Evolutionary conservation across 257 asterid genomes (phyloP).

Genomic region (Ehretia macrophylla): DNA sequence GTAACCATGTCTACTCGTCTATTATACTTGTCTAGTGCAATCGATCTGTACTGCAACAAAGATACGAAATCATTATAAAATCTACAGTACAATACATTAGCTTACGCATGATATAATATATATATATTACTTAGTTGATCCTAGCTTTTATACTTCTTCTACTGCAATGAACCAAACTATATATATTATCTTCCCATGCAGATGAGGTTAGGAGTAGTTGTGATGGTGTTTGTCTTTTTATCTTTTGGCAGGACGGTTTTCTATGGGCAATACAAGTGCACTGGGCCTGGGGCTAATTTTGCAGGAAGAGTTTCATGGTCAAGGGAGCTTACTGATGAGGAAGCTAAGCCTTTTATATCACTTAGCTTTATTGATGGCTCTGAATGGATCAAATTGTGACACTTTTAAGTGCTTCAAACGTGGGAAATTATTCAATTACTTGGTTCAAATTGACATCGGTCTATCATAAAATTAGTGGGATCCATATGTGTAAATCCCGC

Average conservation of each 20-base stretch:
- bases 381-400: constrained; percentile 61
- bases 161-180: too few species aligned
- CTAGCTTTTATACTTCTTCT: too few species aligned
- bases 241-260: constrained; percentile 64
- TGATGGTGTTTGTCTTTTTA: background rate
- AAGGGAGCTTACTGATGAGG: constrained; percentile 79
- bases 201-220: background rate
- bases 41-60: background rate
- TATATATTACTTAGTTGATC: too few species aligned
- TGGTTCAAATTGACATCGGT: background rate
- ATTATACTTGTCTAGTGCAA: background rate
- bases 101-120: too few species aligned
- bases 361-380: constrained; percentile 80
- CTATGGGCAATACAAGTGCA: constrained; percentile 91
- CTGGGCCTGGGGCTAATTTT: constrained; percentile 76
- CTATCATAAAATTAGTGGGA: background rate
- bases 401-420: too few species aligned
- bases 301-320: constrained; percentile 97
- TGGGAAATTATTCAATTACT: background rate
- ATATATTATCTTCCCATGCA: too few species aligned
- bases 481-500: too few species aligned
- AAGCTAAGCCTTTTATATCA: constrained; percentile 90
- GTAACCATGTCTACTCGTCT: background rate
- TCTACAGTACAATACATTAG: too few species aligned
- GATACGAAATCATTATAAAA: background rate